A percentile compares a stretch with the other conserved stretches of the same genome.
Conservation (phyloP, 129 eudicot species). For the carrot (Daucus carota) region DNA sequence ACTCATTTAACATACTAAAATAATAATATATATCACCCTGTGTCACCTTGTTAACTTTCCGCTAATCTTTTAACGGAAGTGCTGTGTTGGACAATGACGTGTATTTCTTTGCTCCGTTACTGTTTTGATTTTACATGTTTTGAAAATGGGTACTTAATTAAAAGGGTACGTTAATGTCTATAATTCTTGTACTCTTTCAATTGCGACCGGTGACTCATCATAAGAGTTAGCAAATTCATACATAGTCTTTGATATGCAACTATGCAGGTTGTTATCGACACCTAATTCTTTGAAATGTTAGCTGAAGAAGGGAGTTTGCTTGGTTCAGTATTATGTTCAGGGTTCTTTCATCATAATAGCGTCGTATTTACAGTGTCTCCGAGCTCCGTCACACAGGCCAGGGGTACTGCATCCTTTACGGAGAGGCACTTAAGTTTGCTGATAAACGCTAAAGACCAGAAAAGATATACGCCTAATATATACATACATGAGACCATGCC, state of each 20-base stretch:
- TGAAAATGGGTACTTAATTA: slow-evolving; percentile 27
- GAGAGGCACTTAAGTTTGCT: no score
- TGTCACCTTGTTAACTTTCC: no score
- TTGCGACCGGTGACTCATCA: neutral
- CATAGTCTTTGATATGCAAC: neutral
- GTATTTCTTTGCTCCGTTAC: no score
- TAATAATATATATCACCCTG: no score
- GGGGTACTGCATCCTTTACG: no score
- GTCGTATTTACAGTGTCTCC: slow-evolving; percentile 64
- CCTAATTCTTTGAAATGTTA: slow-evolving; percentile 62
- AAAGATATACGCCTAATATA: no score
- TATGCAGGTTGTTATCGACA: slow-evolving; percentile 52
- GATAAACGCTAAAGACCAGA: no score
- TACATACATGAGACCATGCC: no score
- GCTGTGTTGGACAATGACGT: no score
- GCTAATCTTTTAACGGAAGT: no score
- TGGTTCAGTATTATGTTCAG: slow-evolving; percentile 78
- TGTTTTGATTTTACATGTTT: slow-evolving; percentile 1
- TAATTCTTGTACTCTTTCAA: neutral
- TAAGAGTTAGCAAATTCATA: neutral
- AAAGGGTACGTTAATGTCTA: slow-evolving; percentile 34
- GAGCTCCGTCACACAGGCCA: slow-evolving; percentile 24
- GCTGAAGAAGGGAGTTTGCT: slow-evolving; percentile 79
- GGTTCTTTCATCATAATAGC: slow-evolving; percentile 47
- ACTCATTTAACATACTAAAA: no score